A percentile compares a stretch with the other conserved stretches of the same genome.
Conservation (phyloP, 768 basidiomycete genomes). For the Podaxis rugospora region DNA sequence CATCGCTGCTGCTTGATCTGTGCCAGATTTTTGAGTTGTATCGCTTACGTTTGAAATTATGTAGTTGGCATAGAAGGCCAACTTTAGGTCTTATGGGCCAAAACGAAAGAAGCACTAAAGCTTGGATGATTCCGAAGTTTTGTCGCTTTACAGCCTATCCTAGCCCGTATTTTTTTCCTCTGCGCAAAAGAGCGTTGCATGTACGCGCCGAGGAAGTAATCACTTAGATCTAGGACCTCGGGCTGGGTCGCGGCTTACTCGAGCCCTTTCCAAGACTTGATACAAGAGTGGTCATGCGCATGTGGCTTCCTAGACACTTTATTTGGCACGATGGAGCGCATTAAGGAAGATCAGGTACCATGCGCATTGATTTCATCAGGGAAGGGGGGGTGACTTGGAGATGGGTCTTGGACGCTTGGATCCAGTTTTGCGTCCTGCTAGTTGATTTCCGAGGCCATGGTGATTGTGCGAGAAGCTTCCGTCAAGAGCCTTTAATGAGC, state of each 20-base stretch:
- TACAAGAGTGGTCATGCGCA: not conserved
- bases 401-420: not conserved
- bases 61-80: too few relatives aligned
- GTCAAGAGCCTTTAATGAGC: not conserved
- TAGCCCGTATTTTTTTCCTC: not conserved
- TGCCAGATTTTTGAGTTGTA: too few relatives aligned
- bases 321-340: not conserved
- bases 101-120: too few relatives aligned
- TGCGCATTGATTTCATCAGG: not conserved
- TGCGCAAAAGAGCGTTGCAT: not conserved
- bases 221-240: not conserved
- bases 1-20: too few relatives aligned
- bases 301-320: not conserved
- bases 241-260: not conserved
- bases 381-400: not conserved
- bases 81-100: too few relatives aligned
- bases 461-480: not conserved
- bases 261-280: not conserved
- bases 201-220: not conserved
- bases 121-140: too few relatives aligned
- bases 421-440: not conserved
- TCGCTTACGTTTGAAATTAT: too few relatives aligned
- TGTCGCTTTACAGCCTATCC: too few relatives aligned
- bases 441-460: conserved; percentile 3
- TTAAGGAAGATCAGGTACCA: conserved; percentile 10